Base-by-base conservation (phyloP, 345 rosid genomes). In the Mercurialis annua region DNA sequence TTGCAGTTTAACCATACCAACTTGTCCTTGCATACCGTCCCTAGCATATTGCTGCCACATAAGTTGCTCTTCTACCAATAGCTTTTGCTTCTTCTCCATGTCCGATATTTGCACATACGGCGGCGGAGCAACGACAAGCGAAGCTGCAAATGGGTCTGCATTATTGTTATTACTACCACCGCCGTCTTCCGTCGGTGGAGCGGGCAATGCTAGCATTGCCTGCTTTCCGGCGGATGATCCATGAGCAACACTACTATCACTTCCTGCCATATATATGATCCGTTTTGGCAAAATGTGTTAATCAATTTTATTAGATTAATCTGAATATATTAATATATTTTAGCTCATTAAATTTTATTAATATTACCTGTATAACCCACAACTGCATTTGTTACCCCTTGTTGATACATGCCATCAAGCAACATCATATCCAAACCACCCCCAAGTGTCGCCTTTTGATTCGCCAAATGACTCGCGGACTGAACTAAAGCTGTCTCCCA, bases 401-500 rank as follows among this genome's bases (percentile, higher is more conserved):
- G 85, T 49, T 81, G 86, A 62, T 85, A 85, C 90, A 87, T 83
- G 4, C 88, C 84, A n/a, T 85, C 81, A 3, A 87, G 78, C 52
- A 82, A 34, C 60, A 79, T 29, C 76, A 42, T 62, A 59, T 85
- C 85, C 29, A 87, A 76, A 4, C 89, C 92, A 6, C 92, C 89
- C 0, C 68, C 82, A 33, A 83, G 80, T 11, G 61, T 47, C 2
- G 82, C 42, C 31, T 59, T 71, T 56, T 82, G 86, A 42, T 51
- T 65, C 0, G 81, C 67, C 63, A 93, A 65, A 38, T 69, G 75
- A 61, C 90, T 84, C 6, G 84, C 83, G 18, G 97, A 73, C 66
- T 87, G 86, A 59, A 93, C 87, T 62, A 90, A 76, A 17, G 94
- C 77, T 21, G 86, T 79, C 61, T 90, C 97, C 96, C 98, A 90